phyloP scores from a whole-genome alignment of 768 basidiomycete genomes.

The Calocera viscosa region DNA sequence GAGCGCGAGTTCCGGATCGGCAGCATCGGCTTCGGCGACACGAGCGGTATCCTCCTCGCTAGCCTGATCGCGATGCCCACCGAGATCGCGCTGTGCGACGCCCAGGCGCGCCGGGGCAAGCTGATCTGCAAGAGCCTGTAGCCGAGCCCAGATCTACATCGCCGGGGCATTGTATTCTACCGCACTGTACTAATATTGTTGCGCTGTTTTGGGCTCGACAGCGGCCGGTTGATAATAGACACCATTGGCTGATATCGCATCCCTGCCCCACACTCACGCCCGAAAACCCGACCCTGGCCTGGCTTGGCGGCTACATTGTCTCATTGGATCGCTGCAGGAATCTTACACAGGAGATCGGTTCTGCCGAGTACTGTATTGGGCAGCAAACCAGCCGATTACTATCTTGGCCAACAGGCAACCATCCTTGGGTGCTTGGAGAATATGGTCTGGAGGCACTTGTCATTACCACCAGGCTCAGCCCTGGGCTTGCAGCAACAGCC shows the following conservation, averaged over 20 bases:
- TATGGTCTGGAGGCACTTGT: background rate
- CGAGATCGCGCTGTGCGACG: slow-evolving; percentile 62
- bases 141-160: no score
- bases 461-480: background rate
- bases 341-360: background rate
- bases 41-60: slow-evolving; percentile 55
- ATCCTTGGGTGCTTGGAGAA: background rate
- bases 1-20: slow-evolving; percentile 85
- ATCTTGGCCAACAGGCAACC: background rate
- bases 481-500: background rate
- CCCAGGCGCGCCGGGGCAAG: slow-evolving; percentile 60
- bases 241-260: no score
- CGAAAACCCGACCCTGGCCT: background rate
- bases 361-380: background rate
- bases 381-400: background rate
- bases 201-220: no score
- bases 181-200: no score
- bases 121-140: slow-evolving; percentile 54
- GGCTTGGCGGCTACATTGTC: background rate
- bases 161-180: no score
- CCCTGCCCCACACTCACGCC: no score
- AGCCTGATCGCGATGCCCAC: slow-evolving; percentile 57
- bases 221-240: no score
- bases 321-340: background rate
- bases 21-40: slow-evolving; percentile 76